Evolutionary conservation across 2,329 filamentous ascomycete genomes (phyloP), one percentile per base, ranked within the genome.

Genomic region (Cladophialophora yegresii): DNA sequence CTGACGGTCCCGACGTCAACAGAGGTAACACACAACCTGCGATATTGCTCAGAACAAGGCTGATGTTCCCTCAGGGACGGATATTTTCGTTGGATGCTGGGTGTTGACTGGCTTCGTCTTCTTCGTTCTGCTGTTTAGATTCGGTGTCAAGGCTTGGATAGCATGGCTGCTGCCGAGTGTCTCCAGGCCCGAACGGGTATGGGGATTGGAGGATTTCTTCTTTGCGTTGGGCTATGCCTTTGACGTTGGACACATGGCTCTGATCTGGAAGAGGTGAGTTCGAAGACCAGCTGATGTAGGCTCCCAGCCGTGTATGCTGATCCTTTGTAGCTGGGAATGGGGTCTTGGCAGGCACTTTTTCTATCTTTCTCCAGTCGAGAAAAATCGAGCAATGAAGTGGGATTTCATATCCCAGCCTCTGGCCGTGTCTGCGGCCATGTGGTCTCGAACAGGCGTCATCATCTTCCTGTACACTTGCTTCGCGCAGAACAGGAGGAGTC

Each of bases 391-490:
- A 4, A 69, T 77, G 71, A 75, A 71, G 64, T 72, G 63, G 32
- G 71, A 72, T 23, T 73, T 67, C 20, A 67, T 71, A 6, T 73
- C 72, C 16, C 71, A 73, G 54, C 72, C 71, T 63, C 3, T 70
- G 75, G 70, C 74, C 7, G 73, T 77, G 4, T 36, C 72, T 10
- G 73, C 75, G 1, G 71, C 74, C 2, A 76, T 76, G 75, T 62
- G 75, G 33, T 76, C 74, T 4, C 69, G 75, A 2, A 71, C 75
- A 6, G 75, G 75, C 22, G 76, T 77, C 72, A 76, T 75, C 70
- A 74, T 74, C 71, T 77, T 76, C 43, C 68, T 77, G 4, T 70
- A 74, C 61, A 75, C 70, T 1, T 77, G 75, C 54, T 77, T 77
- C 47, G 70, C 71, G 8, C 70, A 72, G 9, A 75, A 71, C 32